Evolutionary conservation across 768 basidiomycete species (phyloP), one percentile per base, ranked within the genome.

Genomic region (Asterophora lycoperdoides): DNA sequence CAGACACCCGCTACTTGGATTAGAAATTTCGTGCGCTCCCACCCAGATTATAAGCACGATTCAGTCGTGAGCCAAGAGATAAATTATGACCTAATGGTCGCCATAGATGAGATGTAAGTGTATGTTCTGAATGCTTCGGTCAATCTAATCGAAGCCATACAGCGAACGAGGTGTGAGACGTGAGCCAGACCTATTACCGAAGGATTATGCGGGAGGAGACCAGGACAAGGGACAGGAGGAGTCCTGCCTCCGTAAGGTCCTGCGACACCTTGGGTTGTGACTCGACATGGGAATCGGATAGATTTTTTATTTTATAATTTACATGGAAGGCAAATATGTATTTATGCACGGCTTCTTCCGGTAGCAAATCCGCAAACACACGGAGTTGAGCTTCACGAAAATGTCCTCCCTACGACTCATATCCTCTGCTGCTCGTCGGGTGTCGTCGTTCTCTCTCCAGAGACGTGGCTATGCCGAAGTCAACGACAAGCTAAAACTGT

Each of bases 1-100:
- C 64, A 81, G 63, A 97, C 96, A 0, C 81, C 91, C 6, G 96
- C 96, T 9, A 81, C 83, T 3, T 99, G 93, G 93, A 93, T 96
- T 48, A 80, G 96, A 30, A 77, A 87, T 40, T 98, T 97, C 68
- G 88, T 99, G 36, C 81, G 83, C 19, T 78, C 83, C 1, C 96
- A 99, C 65, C 90, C 94, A 7, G 78, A 72, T n/a, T 99, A 99
- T 71, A 85, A 87, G 65, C 77, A 81, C 42, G 93, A 99, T 68
- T 95, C 93, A n/a, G 86, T 88, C 43, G 91, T 99, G 15, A 86
- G 76, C 43, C 79, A 90, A 59, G 84, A 88, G 67, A 92, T 98
- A 61, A 96, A 93, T 61, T 96, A 94, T 62, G 96, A 99, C 68
- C 77, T 99, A 20, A 74, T 96, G 62, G 75, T 83, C 38, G 89